A percentile compares a stretch with the other conserved stretches of the same genome.
phyloP scores from a whole-genome alignment of 2,329 filamentous ascomycete genomes.

The Alternaria incomplexa region DNA sequence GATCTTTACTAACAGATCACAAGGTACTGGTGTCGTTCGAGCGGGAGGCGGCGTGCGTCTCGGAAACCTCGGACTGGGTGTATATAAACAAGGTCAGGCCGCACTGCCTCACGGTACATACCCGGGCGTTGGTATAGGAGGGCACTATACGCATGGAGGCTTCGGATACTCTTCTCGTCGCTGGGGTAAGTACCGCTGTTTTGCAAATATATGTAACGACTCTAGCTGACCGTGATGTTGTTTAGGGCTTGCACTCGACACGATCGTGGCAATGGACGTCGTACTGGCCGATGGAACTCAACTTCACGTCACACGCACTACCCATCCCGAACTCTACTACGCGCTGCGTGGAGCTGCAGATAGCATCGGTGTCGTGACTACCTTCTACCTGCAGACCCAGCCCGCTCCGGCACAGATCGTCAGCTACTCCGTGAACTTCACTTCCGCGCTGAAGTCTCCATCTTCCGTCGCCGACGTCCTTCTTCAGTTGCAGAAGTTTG shows the following conservation, averaged over 20 bases:
- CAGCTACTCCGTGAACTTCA: slow-evolving; percentile 1
- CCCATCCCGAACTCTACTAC: not conserved
- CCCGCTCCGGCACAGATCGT: slow-evolving; percentile 14
- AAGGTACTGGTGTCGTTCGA: slow-evolving; percentile 45
- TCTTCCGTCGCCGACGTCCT: not conserved
- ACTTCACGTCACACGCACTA: not conserved
- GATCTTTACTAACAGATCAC: slow-evolving; percentile 18
- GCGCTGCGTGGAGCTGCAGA: slow-evolving; percentile 2
- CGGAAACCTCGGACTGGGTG: slow-evolving; percentile 34
- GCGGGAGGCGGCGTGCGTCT: slow-evolving; percentile 57
- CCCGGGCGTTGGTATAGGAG: slow-evolving; percentile 46
- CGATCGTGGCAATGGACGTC: slow-evolving; percentile 4
- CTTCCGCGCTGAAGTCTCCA: not conserved
- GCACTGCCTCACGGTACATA: slow-evolving; percentile 59
- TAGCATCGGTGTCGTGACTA: slow-evolving; percentile 31
- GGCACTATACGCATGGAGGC: slow-evolving; percentile 34
- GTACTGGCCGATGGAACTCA: not conserved
- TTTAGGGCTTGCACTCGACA: slow-evolving; percentile 2
- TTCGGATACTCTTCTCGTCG: slow-evolving; percentile 30
- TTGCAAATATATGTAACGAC: not conserved
- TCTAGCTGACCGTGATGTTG: not conserved
- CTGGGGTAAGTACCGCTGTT: slow-evolving; percentile 20
- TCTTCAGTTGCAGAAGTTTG: slow-evolving; percentile 3
- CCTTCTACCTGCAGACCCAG: slow-evolving; percentile 34
- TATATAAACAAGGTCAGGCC: slow-evolving; percentile 31